These are phyloP conservation scores for Salix exigua DNA, from an alignment of 345 rosid genomes.

Conservation along the genomic window DNA sequence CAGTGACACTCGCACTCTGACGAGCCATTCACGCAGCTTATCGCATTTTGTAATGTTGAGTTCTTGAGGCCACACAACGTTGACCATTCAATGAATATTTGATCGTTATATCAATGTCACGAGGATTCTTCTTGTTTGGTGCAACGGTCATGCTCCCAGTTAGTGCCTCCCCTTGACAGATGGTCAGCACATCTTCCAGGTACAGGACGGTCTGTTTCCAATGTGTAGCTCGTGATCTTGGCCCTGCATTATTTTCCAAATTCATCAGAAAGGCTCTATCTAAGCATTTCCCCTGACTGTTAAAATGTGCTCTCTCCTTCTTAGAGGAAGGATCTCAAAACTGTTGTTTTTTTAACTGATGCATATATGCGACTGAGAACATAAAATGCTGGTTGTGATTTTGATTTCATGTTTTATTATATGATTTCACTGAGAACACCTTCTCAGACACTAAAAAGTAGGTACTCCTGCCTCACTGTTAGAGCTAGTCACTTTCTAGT, in stretches of 20 bases:
- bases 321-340: not conserved
- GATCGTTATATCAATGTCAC: conserved; percentile 79
- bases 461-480: not conserved
- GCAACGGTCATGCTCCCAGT: conserved; percentile 87
- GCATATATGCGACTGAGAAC: not conserved
- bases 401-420: not conserved
- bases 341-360: too few species aligned
- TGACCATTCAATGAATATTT: conserved; percentile 66
- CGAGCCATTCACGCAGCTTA: not conserved
- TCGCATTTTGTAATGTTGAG: conserved; percentile 77
- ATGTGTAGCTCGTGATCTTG: conserved; percentile 73
- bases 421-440: not conserved
- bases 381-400: not conserved
- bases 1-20: not conserved
- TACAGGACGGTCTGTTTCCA: conserved; percentile 97
- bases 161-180: conserved; percentile 84
- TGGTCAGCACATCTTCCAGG: conserved; percentile 88
- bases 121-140: conserved; percentile 84
- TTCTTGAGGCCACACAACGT: conserved; percentile 56
- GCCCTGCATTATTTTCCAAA: conserved; percentile 40
- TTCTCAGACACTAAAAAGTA: not conserved
- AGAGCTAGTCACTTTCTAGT: not conserved
- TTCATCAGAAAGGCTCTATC: not conserved
- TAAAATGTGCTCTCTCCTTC: not conserved
- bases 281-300: not conserved